Base-by-base conservation (phyloP, 257 asterid genomes). In the Verbena officinalis region DNA sequence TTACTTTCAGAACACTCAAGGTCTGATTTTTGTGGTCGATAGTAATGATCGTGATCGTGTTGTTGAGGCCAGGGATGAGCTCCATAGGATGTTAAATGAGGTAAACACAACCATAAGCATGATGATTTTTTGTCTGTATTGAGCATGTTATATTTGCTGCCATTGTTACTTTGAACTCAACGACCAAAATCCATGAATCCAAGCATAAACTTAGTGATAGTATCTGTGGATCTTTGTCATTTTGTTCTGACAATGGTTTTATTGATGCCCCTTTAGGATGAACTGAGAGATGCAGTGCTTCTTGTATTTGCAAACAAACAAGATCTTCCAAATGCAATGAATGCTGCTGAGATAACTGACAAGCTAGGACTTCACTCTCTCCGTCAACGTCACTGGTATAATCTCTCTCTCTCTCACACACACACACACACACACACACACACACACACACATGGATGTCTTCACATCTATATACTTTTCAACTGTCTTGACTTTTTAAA, bases 81-180 rank as follows among this genome's bases (percentile, higher is more conserved):
- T 84, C 68, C 90, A 84, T 61, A 74, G 90, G 52, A 84, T 84
- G 90, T 68, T 84, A 74, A 84, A 84, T 67, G 90, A 84, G 87
- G 90, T 83, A 68, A 43, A 52, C 54, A 39, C 30, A 27, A 27
- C 9, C 36, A 16, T 58, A 9, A 4, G 10, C 10, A 3, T 14
- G 21, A 38, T 21, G 17, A 33, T 48, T 50, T 16, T 27, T 39
- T 22, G 4, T 27, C 40, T 15, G n/a, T 15, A 50, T 49, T n/a
- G 19, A 63, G 39, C 21, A 50, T 38, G 8, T 14, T 11, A 33
- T 30, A 40, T 13, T 59, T 16, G 21, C 40, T 60, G 22, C 44
- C 36, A 36, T 36, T 36, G 7, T 36, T 5, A 9, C 3, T 36
- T 5, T 3, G 10, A 7, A 36, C 3, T 36, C 40, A 2, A 2